Evolutionary conservation across 2,329 filamentous ascomycete genomes (phyloP).

Genomic region (Allantophomopsis cytisporea): DNA sequence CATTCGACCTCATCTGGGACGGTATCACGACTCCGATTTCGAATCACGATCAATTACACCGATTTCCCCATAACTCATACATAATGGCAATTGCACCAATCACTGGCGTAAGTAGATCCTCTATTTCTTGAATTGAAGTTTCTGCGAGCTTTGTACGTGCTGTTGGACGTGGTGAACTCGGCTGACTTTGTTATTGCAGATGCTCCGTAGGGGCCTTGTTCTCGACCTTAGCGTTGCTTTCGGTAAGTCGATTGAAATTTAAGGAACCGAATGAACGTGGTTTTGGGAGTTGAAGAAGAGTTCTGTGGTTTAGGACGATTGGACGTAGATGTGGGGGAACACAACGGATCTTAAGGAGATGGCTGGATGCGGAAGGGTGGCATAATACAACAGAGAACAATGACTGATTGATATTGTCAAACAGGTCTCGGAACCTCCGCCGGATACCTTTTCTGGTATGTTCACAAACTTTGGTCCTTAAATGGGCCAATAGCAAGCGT

Average conservation of each 20-base stretch:
- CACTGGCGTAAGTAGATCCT: slow-evolving; percentile 18
- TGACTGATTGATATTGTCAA: slow-evolving; percentile 1
- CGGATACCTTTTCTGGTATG: slow-evolving; percentile 43
- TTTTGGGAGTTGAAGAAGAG: background rate
- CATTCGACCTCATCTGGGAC: background rate
- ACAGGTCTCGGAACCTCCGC: slow-evolving; percentile 36
- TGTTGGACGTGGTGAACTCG: background rate
- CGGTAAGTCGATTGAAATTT: slow-evolving; percentile 25
- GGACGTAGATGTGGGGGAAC: background rate
- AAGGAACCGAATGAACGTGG: background rate
- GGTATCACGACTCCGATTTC: too few species aligned
- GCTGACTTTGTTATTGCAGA: slow-evolving; percentile 22
- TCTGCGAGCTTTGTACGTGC: slow-evolving; percentile 3
- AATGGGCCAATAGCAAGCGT: too few species aligned
- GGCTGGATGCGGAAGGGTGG: too few species aligned
- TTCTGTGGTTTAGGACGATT: background rate
- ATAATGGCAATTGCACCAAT: slow-evolving; percentile 22
- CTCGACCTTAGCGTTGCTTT: slow-evolving; percentile 42
- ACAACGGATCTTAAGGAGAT: background rate
- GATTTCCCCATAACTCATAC: slow-evolving; percentile 9
- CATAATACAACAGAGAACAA: background rate
- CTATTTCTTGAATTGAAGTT: background rate
- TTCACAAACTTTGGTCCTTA: background rate
- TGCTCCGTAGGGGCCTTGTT: slow-evolving; percentile 43
- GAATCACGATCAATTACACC: slow-evolving; percentile 12